A percentile compares a stretch with the other conserved stretches of the same genome.
Conservation (phyloP, 2,329 filamentous ascomycete species). For the Trichoderma sp. region DNA sequence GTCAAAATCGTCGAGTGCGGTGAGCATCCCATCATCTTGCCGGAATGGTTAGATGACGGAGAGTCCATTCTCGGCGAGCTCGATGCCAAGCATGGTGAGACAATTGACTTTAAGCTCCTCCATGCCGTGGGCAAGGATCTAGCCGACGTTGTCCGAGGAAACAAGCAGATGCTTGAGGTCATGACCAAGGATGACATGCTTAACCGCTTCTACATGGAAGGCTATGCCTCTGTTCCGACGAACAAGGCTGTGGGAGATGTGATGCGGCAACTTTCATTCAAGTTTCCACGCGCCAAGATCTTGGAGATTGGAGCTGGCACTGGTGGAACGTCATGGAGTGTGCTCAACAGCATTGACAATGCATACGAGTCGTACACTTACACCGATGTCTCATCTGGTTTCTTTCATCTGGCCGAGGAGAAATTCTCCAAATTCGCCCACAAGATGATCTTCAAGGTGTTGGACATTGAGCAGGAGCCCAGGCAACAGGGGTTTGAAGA, state of each 20-base stretch:
- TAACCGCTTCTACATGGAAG: slow-evolving; percentile 28
- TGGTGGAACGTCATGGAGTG: slow-evolving; percentile 36
- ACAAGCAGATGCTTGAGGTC: slow-evolving; percentile 42
- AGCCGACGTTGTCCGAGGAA: slow-evolving; percentile 38
- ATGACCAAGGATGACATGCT: slow-evolving; percentile 43
- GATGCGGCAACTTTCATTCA: slow-evolving; percentile 34
- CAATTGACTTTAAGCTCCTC: neutral
- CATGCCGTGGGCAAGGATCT: slow-evolving; percentile 31
- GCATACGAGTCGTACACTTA: slow-evolving; percentile 34
- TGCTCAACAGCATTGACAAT: slow-evolving; percentile 15
- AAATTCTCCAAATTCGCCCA: slow-evolving; percentile 32
- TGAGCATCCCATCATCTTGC: neutral
- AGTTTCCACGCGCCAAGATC: slow-evolving; percentile 29
- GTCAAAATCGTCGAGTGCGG: no score
- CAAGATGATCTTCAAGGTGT: slow-evolving; percentile 32
- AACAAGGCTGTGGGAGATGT: slow-evolving; percentile 3
- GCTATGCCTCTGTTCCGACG: slow-evolving; percentile 1
- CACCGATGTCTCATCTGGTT: slow-evolving; percentile 43
- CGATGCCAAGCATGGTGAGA: neutral
- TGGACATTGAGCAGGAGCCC: slow-evolving; percentile 32
- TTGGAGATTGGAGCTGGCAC: slow-evolving; percentile 47
- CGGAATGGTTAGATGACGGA: neutral
- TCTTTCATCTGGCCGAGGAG: slow-evolving; percentile 40
- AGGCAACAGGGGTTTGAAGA: slow-evolving; percentile 27
- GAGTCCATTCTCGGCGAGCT: neutral